Conservation (phyloP, 345 rosid species). For the Aquilaria yunnanensis region DNA sequence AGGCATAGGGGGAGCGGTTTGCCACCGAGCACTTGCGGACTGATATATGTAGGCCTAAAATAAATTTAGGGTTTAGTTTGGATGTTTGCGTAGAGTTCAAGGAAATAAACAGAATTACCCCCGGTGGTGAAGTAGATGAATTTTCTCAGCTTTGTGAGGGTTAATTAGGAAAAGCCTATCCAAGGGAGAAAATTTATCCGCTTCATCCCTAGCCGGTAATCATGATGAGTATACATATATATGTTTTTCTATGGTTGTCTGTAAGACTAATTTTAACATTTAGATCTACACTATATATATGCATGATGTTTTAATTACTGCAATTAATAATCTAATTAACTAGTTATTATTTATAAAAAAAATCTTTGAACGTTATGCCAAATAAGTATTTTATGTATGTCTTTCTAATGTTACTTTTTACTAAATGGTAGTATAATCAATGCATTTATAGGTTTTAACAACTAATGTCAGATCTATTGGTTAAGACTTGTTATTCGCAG, state of each 20-base stretch:
- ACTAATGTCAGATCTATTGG: no score
- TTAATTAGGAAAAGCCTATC: background rate
- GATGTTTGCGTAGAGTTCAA: background rate
- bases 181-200: constrained; percentile 51
- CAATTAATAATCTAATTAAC: no score
- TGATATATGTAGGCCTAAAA: constrained; percentile 19
- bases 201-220: constrained; percentile 47
- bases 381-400: no score
- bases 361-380: no score
- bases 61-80: constrained; percentile 4
- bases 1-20: constrained; percentile 46
- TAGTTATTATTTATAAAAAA: no score
- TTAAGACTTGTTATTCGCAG: no score
- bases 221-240: background rate
- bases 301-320: no score
- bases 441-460: no score
- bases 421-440: no score
- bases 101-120: constrained; percentile 12
- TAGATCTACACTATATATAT: background rate
- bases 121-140: constrained; percentile 58
- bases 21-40: constrained; percentile 56
- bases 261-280: background rate
- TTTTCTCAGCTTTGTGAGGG: constrained; percentile 37
- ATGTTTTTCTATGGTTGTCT: no score
- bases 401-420: no score